Conservation (phyloP, 2,329 filamentous ascomycete genomes). For the Coccinonectria pachysandricola region DNA sequence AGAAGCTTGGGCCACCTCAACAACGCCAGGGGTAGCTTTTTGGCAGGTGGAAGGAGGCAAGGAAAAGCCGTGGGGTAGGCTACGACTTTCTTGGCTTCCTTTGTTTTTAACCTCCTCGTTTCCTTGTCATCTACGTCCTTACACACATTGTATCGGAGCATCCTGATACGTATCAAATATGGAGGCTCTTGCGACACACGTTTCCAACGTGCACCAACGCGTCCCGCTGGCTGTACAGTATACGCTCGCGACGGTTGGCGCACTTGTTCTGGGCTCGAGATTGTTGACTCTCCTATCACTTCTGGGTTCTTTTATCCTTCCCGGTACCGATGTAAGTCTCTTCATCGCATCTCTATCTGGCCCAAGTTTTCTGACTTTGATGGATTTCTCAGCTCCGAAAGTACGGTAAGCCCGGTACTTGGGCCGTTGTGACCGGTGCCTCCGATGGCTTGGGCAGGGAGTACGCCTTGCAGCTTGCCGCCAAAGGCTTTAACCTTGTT, state of each 20-base stretch:
- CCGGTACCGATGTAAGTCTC: conserved; percentile 47
- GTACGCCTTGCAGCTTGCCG: conserved; percentile 80
- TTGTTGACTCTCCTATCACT: conserved; percentile 49
- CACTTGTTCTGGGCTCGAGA: conserved; percentile 46
- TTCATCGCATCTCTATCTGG: no score
- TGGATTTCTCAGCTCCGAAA: conserved; percentile 58
- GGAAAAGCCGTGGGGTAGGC: conserved; percentile 14
- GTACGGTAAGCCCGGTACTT: conserved; percentile 85
- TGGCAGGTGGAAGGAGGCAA: conserved; percentile 1
- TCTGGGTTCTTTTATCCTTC: conserved; percentile 58
- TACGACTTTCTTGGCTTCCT: conserved; percentile 3
- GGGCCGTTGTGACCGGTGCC: conserved; percentile 89
- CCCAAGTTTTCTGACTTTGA: no score
- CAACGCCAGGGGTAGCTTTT: conserved; percentile 15
- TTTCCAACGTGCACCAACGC: no score
- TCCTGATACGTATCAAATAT: no score
- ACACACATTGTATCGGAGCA: no score
- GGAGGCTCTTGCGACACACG: no score
- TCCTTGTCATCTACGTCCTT: not conserved
- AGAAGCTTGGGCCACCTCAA: conserved; percentile 22
- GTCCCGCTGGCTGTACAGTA: conserved; percentile 37
- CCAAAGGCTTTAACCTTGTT: conserved; percentile 87
- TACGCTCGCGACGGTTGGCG: conserved; percentile 43
- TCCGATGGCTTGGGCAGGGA: conserved; percentile 97
- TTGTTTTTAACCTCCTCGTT: not conserved